Percentiles rank a stretch among this genome's conserved stretches.
Evolutionary conservation across 306 rosid genomes (phyloP).

Genomic region (Quercus aquifolioides): DNA sequence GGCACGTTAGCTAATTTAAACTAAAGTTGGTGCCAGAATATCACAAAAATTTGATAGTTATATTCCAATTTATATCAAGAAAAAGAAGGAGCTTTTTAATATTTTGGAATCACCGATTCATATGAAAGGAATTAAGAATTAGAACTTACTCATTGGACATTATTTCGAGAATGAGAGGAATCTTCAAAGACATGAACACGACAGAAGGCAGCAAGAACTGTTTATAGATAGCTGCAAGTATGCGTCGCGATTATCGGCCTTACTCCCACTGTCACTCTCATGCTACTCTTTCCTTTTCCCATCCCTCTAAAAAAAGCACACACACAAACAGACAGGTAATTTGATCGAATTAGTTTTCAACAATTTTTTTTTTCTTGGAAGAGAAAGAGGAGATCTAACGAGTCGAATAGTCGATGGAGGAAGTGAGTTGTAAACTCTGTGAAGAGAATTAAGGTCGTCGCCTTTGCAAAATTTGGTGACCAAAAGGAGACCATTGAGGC

Average conservation of each 20-base stretch:
- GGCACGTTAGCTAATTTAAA: no score
- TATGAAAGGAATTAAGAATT: neutral
- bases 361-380: neutral
- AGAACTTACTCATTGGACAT: slow-evolving; percentile 55
- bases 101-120: neutral
- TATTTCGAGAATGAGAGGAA: slow-evolving; percentile 64
- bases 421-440: slow-evolving; percentile 54
- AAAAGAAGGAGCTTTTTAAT: neutral
- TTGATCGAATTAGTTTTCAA: neutral
- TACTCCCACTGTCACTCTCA: slow-evolving; percentile 3
- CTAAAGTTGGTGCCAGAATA: no score
- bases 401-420: slow-evolving; percentile 52
- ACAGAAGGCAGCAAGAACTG: slow-evolving; percentile 75
- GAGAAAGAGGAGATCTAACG: slow-evolving; percentile 21
- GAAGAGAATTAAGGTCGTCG: slow-evolving; percentile 59
- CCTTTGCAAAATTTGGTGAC: slow-evolving; percentile 77
- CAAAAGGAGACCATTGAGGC: slow-evolving; percentile 83
- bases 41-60: neutral
- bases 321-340: neutral
- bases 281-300: slow-evolving; percentile 43
- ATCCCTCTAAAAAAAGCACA: slow-evolving; percentile 32
- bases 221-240: slow-evolving; percentile 68
- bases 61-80: neutral
- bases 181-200: slow-evolving; percentile 70
- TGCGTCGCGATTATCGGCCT: slow-evolving; percentile 53